Percentiles rank a stretch among this genome's conserved stretches.
These are phyloP conservation scores for Allantophomopsis lycopodina DNA, from an alignment of 2,329 filamentous ascomycete genomes.

Conservation along the genomic window DNA sequence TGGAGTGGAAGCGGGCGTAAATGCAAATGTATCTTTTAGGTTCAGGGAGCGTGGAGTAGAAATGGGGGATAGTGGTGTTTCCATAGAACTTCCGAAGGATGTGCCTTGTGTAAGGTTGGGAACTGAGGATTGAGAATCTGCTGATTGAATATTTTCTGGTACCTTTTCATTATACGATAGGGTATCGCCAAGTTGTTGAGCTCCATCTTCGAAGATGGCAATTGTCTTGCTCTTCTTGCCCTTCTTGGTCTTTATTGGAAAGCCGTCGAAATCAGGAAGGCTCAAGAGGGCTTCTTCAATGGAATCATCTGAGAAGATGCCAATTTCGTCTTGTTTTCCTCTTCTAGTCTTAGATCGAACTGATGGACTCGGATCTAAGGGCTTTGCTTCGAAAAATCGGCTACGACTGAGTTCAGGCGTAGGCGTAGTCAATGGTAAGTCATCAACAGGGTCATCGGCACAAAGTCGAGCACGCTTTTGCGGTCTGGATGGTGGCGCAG, in stretches of 20 bases:
- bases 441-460: conserved; percentile 24
- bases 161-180: not conserved
- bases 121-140: conserved; percentile 8
- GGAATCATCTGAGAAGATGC: conserved; percentile 37
- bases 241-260: conserved; percentile 1
- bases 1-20: conserved; percentile 2
- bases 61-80: conserved; percentile 11
- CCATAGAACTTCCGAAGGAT: conserved; percentile 9
- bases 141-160: not conserved
- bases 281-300: conserved; percentile 32
- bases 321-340: conserved; percentile 26
- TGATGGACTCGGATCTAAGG: conserved; percentile 23
- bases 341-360: conserved; percentile 21
- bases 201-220: conserved; percentile 9
- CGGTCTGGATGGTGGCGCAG: conserved; percentile 25
- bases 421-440: conserved; percentile 16
- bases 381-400: conserved; percentile 27
- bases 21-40: conserved; percentile 11
- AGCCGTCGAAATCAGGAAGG: conserved; percentile 21
- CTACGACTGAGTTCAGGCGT: conserved; percentile 23
- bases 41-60: conserved; percentile 1
- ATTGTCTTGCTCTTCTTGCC: conserved; percentile 8
- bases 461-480: conserved; percentile 35
- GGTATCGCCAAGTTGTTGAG: conserved; percentile 1
- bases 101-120: conserved; percentile 9